Evolutionary conservation across 805 yeast genomes (phyloP), one percentile per base, ranked within the genome.

Genomic region (Cyberlindnera lachancei): DNA sequence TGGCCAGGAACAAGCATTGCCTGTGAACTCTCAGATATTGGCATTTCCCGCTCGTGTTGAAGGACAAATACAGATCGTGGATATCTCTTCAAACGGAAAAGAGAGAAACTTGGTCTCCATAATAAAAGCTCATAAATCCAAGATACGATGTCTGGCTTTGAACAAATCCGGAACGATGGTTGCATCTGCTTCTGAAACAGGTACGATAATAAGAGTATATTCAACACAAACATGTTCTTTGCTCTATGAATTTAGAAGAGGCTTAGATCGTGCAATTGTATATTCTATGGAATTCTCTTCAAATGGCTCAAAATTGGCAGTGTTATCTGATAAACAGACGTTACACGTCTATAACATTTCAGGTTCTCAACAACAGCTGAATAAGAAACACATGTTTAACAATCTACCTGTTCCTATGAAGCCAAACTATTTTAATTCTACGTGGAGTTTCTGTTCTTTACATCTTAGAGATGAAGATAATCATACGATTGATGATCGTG

Each of bases 241-340:
- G 31, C 48, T 85, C n/a, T 79, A 70, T 49, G 96, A 86, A 53
- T 88, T 88, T 48, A 66, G 97, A 45, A 66, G 98, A 31, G 98
- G 98, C 0, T 53, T 88, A 15, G 97, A 92, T 55, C 69, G 78
- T 32, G 96, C 96, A 1, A 64, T 68, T 13, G 72, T 92, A 7
- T 82, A 81, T 25, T 79, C 92, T 7, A 78, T 92, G 79, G 76
- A 76, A 33, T 87, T 90, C 53, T 79, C 90, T 5, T 87, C 83
- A 7, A 69, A 75, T 43, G 88, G 86, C 29, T 56, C 75, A 9
- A 73, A 75, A 46, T 63, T 92, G 30, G 96, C 96, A 0, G 87
- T 86, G 6, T 61, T 92, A 16, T 80, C 94, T 12, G 95, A 86
- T 58, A 92, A 90, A 52, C 79, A 75, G 44, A 92, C 98, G 0